Base-by-base conservation (phyloP, 1,284 basidiomycete genomes). In the Boletus mariae region DNA sequence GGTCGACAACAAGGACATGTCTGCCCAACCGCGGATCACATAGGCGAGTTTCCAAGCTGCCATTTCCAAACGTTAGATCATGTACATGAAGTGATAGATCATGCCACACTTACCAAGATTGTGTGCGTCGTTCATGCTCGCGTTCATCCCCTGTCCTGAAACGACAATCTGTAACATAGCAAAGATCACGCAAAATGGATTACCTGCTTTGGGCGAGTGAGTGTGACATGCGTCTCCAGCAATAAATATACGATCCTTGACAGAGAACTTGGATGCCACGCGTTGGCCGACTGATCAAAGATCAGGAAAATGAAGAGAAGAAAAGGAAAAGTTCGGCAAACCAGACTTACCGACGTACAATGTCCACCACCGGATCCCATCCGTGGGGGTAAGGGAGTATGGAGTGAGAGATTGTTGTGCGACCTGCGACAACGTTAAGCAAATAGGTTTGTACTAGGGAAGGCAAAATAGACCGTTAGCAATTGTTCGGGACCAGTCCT, bases 71-170 rank as follows among this genome's bases (percentile, higher is more conserved):
- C 8, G 5, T 47, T 20, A 52, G 47, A 32, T 46, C 20, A 5
- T 20, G 8, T 2, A 5, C 11, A 6, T 5, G 0, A 25, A 15
- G 37, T 13, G 4, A 34, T 2, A 31, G 13, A 46, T 12, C n/a
- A 28, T 54, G 5, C 3, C 25, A 12, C 10, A 17, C 53, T 45
- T 47, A 67, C 63, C 59, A 67, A 71, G 62, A 44, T 79, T 77
- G 60, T 75, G 77, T 4, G 73, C 66, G 51, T 80, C 79, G 56
- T 77, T 78, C 71, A 80, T 79, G 31, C 75, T 75, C 5, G 84
- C 84, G 57, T 89, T 89, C 87, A 88, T 88, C 5, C 85, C 85
- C 64, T 85, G 78, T 8, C 80, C 80, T 82, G 26, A n/a, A 41
- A 44, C 11, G 54, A 40, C 10, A 32, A 40, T 60, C 9, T 29